These are phyloP conservation scores for Colletotrichum trifolii DNA, from an alignment of 2,329 filamentous ascomycete species.

Conservation along the genomic window DNA sequence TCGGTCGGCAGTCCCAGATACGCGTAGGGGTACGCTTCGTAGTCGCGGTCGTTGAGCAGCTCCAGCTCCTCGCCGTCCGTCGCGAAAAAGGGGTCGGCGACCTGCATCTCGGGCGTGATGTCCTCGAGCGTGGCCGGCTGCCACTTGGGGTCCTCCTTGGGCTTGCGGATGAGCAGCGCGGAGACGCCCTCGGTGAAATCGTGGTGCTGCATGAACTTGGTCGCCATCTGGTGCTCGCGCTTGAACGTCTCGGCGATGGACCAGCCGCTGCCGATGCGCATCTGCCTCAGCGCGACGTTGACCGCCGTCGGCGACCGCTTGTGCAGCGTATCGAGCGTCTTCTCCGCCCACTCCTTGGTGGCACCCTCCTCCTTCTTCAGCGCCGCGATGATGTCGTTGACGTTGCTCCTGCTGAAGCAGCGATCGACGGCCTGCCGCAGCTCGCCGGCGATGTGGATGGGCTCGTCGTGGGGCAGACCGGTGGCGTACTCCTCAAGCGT, in stretches of 20 bases:
- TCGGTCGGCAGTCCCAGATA: constrained; percentile 81
- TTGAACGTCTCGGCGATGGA: constrained; percentile 86
- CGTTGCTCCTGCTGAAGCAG: constrained; percentile 75
- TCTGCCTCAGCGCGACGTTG: constrained; percentile 84
- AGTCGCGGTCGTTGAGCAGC: constrained; percentile 73
- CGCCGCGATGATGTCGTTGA: constrained; percentile 77
- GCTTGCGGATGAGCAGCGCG: constrained; percentile 73
- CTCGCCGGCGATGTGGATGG: constrained; percentile 73
- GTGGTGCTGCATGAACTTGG: constrained; percentile 87
- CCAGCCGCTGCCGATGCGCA: constrained; percentile 82
- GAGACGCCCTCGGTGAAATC: constrained; percentile 96
- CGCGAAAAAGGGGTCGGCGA: constrained; percentile 77
- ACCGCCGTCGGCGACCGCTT: constrained; percentile 87
- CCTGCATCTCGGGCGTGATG: constrained; percentile 63
- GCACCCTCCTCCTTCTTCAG: constrained; percentile 66
- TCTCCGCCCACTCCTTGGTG: constrained; percentile 79
- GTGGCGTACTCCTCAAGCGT: constrained; percentile 94
- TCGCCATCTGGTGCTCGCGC: constrained; percentile 85
- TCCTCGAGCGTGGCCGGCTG: constrained; percentile 78
- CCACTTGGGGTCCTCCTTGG: constrained; percentile 78
- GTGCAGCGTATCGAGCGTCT: constrained; percentile 79
- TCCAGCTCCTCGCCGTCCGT: constrained; percentile 58
- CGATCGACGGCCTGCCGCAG: constrained; percentile 86
- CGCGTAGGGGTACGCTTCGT: constrained; percentile 77
- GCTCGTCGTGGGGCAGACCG: constrained; percentile 81